These are phyloP conservation scores for Cyberlindnera xylosilytica DNA, from an alignment of 805 yeast species.

Conservation along the genomic window DNA sequence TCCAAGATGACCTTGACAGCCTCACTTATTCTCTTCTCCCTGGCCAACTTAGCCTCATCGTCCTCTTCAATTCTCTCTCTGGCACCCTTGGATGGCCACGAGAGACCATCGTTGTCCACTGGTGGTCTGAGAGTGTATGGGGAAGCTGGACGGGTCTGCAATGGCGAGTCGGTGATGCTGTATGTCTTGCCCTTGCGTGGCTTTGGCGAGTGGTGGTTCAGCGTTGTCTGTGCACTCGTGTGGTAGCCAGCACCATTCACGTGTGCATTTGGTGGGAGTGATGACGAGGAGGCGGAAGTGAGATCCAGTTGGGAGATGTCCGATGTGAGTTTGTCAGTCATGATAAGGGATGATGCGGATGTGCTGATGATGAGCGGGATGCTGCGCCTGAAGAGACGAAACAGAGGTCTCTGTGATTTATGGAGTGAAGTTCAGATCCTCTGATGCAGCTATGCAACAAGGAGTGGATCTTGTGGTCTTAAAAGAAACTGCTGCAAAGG, in stretches of 20 bases:
- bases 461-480: no score
- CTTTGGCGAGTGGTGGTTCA: slow-evolving; percentile 15
- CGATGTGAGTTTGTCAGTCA: slow-evolving; percentile 16
- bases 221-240: slow-evolving; percentile 17
- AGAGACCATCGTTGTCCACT: slow-evolving; percentile 83
- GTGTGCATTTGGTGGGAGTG: slow-evolving; percentile 13
- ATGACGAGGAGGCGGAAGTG: not conserved
- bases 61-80: slow-evolving; percentile 68
- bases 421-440: no score
- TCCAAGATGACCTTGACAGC: slow-evolving; percentile 68
- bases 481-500: no score
- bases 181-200: slow-evolving; percentile 5
- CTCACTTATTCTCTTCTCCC: slow-evolving; percentile 75
- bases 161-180: slow-evolving; percentile 1
- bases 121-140: slow-evolving; percentile 85
- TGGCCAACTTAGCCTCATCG: slow-evolving; percentile 56
- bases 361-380: no score
- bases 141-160: slow-evolving; percentile 64
- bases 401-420: no score
- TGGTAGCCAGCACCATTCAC: slow-evolving; percentile 22
- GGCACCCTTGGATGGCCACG: slow-evolving; percentile 93
- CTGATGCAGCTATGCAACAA: no score
- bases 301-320: slow-evolving; percentile 18
- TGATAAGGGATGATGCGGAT: not conserved
- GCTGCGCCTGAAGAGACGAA: no score